Conservation (phyloP, 2,329 filamentous ascomycete species). For the Fusarium odoratissimum region DNA sequence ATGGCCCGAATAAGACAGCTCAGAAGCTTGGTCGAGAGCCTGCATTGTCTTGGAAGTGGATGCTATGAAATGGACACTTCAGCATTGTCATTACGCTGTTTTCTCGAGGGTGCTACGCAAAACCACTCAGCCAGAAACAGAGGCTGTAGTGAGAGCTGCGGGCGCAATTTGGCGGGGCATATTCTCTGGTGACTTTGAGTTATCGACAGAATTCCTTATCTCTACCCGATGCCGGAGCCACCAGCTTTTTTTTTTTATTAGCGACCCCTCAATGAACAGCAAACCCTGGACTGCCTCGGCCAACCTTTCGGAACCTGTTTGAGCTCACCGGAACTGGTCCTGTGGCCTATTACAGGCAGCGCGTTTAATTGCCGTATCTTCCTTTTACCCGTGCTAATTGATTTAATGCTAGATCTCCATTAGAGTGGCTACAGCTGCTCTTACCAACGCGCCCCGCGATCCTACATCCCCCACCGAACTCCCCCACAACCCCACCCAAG, state of each 20-base stretch:
- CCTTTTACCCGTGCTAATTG: constrained; percentile 38
- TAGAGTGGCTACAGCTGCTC: constrained; percentile 43
- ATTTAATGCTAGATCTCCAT: constrained; percentile 34
- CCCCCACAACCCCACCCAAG: constrained; percentile 41
- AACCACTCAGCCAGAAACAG: not conserved
- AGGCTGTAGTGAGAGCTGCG: constrained; percentile 23
- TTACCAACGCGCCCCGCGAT: constrained; percentile 43
- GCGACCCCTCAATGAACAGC: constrained; percentile 1
- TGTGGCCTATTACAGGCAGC: not conserved
- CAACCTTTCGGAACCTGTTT: constrained; percentile 5
- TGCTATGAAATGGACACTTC: constrained; percentile 12
- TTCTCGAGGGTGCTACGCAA: not conserved
- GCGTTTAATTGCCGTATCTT: constrained; percentile 3
- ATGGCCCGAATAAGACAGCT: constrained; percentile 33
- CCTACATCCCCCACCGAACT: constrained; percentile 38
- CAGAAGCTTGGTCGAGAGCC: constrained; percentile 39
- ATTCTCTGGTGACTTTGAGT: constrained; percentile 21
- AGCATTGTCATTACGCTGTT: not conserved
- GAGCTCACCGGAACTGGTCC: not conserved
- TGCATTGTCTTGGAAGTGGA: constrained; percentile 23
- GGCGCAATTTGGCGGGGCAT: constrained; percentile 31
- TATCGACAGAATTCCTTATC: constrained; percentile 40
- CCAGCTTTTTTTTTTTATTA: not conserved
- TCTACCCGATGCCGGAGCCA: constrained; percentile 38
- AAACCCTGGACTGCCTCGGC: constrained; percentile 6